phyloP scores from a whole-genome alignment of 768 basidiomycete genomes.

The Agrocybe chaxingu region DNA sequence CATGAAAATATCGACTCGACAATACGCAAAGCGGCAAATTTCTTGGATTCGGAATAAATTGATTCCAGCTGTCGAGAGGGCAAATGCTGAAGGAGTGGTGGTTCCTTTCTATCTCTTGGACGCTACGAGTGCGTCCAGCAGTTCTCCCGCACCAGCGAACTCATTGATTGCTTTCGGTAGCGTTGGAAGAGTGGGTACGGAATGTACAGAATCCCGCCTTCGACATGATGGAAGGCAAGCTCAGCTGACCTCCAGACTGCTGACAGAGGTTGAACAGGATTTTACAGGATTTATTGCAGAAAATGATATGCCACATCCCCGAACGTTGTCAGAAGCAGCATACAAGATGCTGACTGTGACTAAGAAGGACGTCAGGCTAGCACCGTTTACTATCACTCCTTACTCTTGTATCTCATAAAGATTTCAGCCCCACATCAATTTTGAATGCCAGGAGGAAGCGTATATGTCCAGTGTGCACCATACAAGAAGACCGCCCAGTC shows the following conservation, averaged over 20 bases:
- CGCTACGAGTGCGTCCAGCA: slow-evolving; percentile 50
- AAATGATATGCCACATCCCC: slow-evolving; percentile 49
- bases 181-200: slow-evolving; percentile 53
- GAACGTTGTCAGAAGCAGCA: slow-evolving; percentile 52
- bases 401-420: neutral
- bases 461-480: slow-evolving; percentile 63
- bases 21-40: slow-evolving; percentile 90
- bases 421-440: slow-evolving; percentile 51
- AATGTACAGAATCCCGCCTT: slow-evolving; percentile 53
- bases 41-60: slow-evolving; percentile 92
- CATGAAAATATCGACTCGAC: slow-evolving; percentile 85
- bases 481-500: slow-evolving; percentile 54
- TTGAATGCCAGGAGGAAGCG: slow-evolving; percentile 54
- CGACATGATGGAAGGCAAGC: slow-evolving; percentile 45
- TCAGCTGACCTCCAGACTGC: neutral
- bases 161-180: slow-evolving; percentile 23
- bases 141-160: neutral
- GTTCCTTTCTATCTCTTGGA: slow-evolving; percentile 56
- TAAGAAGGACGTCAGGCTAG: slow-evolving; percentile 41
- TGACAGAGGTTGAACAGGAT: neutral
- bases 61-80: slow-evolving; percentile 61
- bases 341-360: slow-evolving; percentile 45
- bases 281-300: slow-evolving; percentile 11
- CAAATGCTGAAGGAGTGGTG: slow-evolving; percentile 33
- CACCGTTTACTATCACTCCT: slow-evolving; percentile 21